A percentile compares a stretch with the other conserved stretches of the same genome.
phyloP scores from a whole-genome alignment of 1,284 basidiomycete genomes.

The Ustilago loliicola region DNA sequence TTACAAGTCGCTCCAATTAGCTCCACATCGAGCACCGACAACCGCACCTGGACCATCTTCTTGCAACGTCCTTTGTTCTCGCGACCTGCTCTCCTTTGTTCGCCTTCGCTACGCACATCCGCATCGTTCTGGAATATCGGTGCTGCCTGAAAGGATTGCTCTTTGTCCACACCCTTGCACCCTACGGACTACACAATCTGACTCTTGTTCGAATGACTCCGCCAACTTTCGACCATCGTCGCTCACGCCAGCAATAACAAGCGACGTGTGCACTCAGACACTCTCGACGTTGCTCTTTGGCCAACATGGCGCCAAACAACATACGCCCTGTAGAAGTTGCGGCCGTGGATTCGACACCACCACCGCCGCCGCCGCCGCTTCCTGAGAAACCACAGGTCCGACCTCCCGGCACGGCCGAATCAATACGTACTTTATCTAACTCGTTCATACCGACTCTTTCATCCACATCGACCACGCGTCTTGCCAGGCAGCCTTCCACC shows the following conservation, averaged over 20 bases:
- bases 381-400: slow-evolving; percentile 13
- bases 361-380: slow-evolving; percentile 15
- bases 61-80: not conserved
- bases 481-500: slow-evolving; percentile 22
- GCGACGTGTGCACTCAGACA: slow-evolving; percentile 11
- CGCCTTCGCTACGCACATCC: not conserved
- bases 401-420: slow-evolving; percentile 9
- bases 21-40: slow-evolving; percentile 1
- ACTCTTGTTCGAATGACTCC: slow-evolving; percentile 6
- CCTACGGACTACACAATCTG: not conserved
- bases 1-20: not conserved
- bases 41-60: not conserved
- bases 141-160: not conserved
- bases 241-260: slow-evolving; percentile 16
- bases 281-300: not conserved
- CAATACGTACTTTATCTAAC: slow-evolving; percentile 21
- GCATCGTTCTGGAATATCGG: not conserved
- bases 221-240: not conserved
- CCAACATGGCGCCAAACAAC: slow-evolving; percentile 25
- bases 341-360: slow-evolving; percentile 2
- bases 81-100: not conserved
- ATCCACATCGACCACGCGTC: slow-evolving; percentile 8
- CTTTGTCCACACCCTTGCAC: not conserved
- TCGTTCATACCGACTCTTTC: slow-evolving; percentile 18
- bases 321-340: not conserved